Evolutionary conservation across 2,329 filamentous ascomycete genomes (phyloP), one percentile per base, ranked within the genome.

Genomic region (Daldinia sp.): DNA sequence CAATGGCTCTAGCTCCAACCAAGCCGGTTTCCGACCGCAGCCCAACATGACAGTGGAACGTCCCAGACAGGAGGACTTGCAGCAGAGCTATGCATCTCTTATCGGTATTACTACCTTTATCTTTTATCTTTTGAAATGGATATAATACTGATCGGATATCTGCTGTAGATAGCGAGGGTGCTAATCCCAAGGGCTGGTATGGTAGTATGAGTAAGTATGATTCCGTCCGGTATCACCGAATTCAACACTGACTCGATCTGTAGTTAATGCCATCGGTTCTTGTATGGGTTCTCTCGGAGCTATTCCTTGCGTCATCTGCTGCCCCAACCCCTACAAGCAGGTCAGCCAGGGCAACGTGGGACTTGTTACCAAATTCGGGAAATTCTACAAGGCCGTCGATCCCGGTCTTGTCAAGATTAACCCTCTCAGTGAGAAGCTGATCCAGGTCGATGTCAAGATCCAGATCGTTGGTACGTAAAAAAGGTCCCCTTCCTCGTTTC

Each of bases 401-500:
- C 95, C 95, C 2, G 95, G 95, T 76, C 89, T 99, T 29, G 93
- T 98, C 78, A 96, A 96, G 83, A 89, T 99, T 83, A 99, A 99
- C 81, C 94, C 94, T 2, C 87, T 98, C 56, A 94, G 91, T 73
- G 95, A 99, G 83, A 87, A 85, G 61, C 85, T 99, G 39, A 90
- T 93, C 70, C 92, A 96, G 73, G 90, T 99, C 75, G 95, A 99
- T 77, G 95, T 99, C 81, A 99, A 98, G 88, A 97, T 98, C 72
- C 95, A 99, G 81, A 97, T 97, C 69, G 93, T 96, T 52, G 72
- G 71, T 73, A 72, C 37, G 71, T 65, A 15, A 37, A 55, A n/a
- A 27, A n/a, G 23, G 58, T 62, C 39, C 62, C 52, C 11, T 13
- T 39, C 8, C 30, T 49, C 27, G 3, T 25, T 21, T 21, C n/a